Base-by-base conservation (phyloP, 1,284 basidiomycete genomes). In the Butyriboletus appendiculatus region DNA sequence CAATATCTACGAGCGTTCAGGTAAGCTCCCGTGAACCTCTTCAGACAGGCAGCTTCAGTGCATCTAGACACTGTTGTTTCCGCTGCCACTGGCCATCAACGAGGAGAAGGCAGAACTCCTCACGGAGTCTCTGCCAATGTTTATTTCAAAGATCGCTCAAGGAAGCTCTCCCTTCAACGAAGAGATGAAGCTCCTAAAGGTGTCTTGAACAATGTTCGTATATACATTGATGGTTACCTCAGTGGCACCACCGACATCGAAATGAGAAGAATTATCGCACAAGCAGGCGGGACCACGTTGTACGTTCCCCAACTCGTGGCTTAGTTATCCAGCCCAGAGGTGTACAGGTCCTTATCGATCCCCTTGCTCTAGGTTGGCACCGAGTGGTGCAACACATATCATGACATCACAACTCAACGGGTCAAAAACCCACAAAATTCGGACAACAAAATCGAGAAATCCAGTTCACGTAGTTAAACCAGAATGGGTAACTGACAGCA, bases 191-290 rank as follows among this genome's bases (percentile, higher is more conserved):
- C 40, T 66, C 69, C 62, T 4, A 15, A 35, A 5, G 61, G 50
- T 22, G 69, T 81, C 40, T 62, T 86, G 53, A 63, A 63, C 35
- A 76, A 76, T 52, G 75, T 80, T 30, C 73, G 75, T 45, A 73
- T 82, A 22, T 88, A 88, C 60, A 84, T 89, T 63, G 77, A 84
- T 57, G 88, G 88, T 1, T 88, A 83, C 62, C 72, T 90, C 53
- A 76, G 75, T 34, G 76, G 78, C 43, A 89, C 86, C 16, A 90
- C 87, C 7, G 88, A 90, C 62, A 80, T 86, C 45, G 88, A 90
- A 69, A 83, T 89, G 76, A 90, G 84, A 69, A 74, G 81, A 55
- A 72, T 83, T 16, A 74, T 89, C 15, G 66, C 72, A 14, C 70
- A 78, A 44, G 82, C 81, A 44, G 88, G 88, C 6, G 88, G 87